phyloP scores from a whole-genome alignment of 192 early-diverging fungal genomes.

The Spinellus fusiger region DNA sequence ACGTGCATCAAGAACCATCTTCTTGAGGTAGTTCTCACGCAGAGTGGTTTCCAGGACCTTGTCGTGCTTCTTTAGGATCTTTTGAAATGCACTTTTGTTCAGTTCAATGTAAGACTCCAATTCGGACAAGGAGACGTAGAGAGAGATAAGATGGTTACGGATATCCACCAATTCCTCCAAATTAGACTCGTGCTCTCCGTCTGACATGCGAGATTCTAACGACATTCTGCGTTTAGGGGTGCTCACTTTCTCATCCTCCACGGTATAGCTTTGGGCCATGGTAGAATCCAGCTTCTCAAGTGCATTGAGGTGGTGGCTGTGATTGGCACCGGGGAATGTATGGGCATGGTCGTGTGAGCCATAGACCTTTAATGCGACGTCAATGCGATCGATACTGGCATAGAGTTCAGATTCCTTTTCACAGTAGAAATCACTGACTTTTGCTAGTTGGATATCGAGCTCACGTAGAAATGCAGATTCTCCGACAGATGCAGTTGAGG shows the following conservation, averaged over 20 bases:
- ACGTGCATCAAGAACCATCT: constrained; percentile 46
- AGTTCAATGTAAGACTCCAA: constrained; percentile 79
- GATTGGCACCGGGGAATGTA: background rate
- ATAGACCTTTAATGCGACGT: constrained; percentile 23
- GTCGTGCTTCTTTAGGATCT: constrained; percentile 94
- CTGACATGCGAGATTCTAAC: constrained; percentile 23
- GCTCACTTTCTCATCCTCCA: background rate
- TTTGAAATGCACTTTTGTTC: constrained; percentile 83
- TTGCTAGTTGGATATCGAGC: constrained; percentile 66
- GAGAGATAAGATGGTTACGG: constrained; percentile 15
- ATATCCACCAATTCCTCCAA: constrained; percentile 16
- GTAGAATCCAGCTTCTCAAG: constrained; percentile 5
- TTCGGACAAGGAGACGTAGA: constrained; percentile 63
- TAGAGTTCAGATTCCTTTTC: constrained; percentile 63
- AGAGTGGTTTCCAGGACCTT: constrained; percentile 65
- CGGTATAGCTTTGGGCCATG: background rate
- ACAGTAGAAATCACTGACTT: constrained; percentile 64
- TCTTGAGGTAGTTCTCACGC: constrained; percentile 32
- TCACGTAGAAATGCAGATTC: constrained; percentile 46
- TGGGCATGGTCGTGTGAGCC: background rate
- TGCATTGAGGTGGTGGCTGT: background rate
- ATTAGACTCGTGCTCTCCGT: constrained; percentile 7
- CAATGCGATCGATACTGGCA: constrained; percentile 42
- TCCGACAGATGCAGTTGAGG: background rate
- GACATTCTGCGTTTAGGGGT: constrained; percentile 6